Conservation (phyloP, 169 alveolate species). For the Toxoplasma gondii region DNA sequence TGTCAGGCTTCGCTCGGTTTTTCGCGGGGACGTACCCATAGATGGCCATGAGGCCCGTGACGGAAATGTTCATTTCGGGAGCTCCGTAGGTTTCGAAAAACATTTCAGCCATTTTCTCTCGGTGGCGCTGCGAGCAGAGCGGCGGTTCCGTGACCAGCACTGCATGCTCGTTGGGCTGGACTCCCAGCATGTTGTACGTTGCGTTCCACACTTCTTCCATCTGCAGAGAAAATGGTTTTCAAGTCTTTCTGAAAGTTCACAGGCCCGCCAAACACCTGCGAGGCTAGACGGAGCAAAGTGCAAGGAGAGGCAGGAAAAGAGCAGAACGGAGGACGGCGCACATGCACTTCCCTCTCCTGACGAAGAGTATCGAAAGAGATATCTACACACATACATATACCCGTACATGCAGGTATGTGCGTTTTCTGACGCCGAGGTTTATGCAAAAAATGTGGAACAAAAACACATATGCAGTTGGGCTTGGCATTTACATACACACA, state of each 20-base stretch:
- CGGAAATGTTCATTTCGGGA: constrained; percentile 77
- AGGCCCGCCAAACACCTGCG: background rate
- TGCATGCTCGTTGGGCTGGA: constrained; percentile 71
- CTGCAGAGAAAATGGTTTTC: background rate
- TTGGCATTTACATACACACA: too few species aligned
- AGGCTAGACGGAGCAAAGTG: background rate
- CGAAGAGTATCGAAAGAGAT: too few species aligned
- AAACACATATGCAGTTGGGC: too few species aligned
- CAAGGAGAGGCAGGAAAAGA: too few species aligned
- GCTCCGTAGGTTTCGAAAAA: constrained; percentile 77
- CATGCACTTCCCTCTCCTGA: too few species aligned
- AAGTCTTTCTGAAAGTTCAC: background rate
- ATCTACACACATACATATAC: background rate
- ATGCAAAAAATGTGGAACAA: too few species aligned
- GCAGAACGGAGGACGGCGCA: too few species aligned
- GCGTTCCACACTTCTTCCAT: constrained; percentile 74
- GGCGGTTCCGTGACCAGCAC: constrained; percentile 80
- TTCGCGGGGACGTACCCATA: constrained; percentile 51
- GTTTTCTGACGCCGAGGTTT: too few species aligned
- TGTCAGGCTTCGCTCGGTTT: too few species aligned
- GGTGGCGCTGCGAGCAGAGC: constrained; percentile 69
- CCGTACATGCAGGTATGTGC: too few species aligned
- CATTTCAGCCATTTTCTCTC: constrained; percentile 76
- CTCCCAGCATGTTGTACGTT: constrained; percentile 68
- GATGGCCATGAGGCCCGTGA: constrained; percentile 80